Base-by-base conservation (phyloP, 129 eudicot species). In the Calendula officinalis region DNA sequence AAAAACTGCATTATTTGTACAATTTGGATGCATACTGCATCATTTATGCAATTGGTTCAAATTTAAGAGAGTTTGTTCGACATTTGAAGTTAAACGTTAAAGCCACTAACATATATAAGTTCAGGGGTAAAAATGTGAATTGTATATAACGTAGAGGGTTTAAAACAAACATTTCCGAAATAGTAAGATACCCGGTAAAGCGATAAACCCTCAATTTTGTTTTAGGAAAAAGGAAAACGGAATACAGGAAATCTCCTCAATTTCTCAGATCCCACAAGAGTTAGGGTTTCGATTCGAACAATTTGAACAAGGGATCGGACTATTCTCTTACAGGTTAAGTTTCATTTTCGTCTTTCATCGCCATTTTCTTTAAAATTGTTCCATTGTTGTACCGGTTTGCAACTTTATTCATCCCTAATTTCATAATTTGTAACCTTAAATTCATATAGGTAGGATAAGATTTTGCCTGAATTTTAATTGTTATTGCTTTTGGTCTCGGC, bases 231-330 rank as follows among this genome's bases (percentile, higher is more conserved):
- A 13, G 2, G 2, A 67, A 57, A 27, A 14, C 1, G 11, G 1
- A 1, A 37, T 45, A 38, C 7, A 14, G 15, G 34, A 71, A 44
- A 42, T 11, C 55, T 51, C 63, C 49, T 54, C 38, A 51, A 50
- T n/a, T 71, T 42, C 53, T 56, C 33, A 43, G 60, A 48, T 60
- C 50, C 68, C 43, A 43, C 70, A 34, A 56, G 57, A 53, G 62
- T 44, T 64, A 63, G 64, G 65, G 71, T 72, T 72, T 64, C 71
- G 34, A 63, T 47, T 62, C 44, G 67, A 44, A 62, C 67, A 30
- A 62, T 43, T 61, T 42, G 40, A 44, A 42, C 45, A 13, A 52
- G 54, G 49, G 35, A 44, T 54, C 70, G 13, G 54, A 43, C 70
- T 45, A 7, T 32, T 53, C 1, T 43, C 49, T 53, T 35, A 53